These are phyloP conservation scores for Trametes polyzona DNA, from an alignment of 1,284 basidiomycete species.

Conservation along the genomic window DNA sequence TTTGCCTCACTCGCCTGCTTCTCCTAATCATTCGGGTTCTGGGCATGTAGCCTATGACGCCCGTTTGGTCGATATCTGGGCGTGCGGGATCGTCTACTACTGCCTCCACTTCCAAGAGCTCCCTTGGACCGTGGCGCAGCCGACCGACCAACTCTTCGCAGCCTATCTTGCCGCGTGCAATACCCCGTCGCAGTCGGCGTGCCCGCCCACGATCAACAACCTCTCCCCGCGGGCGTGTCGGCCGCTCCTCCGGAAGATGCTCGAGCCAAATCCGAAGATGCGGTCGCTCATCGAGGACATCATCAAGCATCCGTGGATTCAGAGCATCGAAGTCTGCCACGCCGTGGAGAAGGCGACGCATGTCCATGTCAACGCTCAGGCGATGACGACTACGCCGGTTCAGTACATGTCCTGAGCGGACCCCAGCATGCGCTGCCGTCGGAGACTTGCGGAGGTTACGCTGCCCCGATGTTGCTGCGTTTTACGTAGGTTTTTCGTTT, in stretches of 20 bases:
- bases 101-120: constrained; percentile 97
- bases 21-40: constrained; percentile 22
- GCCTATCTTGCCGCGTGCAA: constrained; percentile 78
- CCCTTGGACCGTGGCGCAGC: constrained; percentile 95
- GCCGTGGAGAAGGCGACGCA: constrained; percentile 61
- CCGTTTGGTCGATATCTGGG: constrained; percentile 97
- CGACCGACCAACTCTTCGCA: constrained; percentile 81
- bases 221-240: constrained; percentile 88
- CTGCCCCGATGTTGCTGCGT: constrained; percentile 8
- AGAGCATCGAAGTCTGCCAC: constrained; percentile 78
- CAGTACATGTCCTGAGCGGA: constrained; percentile 24
- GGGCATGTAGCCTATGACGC: constrained; percentile 87
- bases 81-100: constrained; percentile 96
- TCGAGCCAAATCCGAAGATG: constrained; percentile 90
- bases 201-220: constrained; percentile 85
- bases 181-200: constrained; percentile 45
- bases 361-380: constrained; percentile 51
- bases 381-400: constrained; percentile 34
- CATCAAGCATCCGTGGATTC: constrained; percentile 83
- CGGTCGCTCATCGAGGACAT: constrained; percentile 85
- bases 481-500: constrained; percentile 5
- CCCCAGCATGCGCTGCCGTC: constrained; percentile 3
- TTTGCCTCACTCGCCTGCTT: constrained; percentile 36
- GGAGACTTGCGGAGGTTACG: constrained; percentile 7
- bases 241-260: constrained; percentile 89